Evolutionary conservation across 805 yeast species (phyloP).

Genomic region (Candida coquimbonensis): DNA sequence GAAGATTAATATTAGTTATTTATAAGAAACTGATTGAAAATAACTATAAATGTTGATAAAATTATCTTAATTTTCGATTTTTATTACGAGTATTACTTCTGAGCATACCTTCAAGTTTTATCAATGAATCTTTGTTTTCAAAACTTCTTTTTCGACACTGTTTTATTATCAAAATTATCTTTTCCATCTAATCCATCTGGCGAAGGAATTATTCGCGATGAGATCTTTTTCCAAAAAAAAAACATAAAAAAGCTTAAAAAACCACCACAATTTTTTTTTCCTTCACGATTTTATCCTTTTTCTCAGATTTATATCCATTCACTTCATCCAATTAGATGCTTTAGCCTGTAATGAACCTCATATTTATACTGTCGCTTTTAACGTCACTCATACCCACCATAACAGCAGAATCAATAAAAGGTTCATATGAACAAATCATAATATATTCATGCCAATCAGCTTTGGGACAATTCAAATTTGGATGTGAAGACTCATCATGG

Average conservation of each 20-base stretch:
- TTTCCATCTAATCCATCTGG: conserved; percentile 4
- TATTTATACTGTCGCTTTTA: neutral
- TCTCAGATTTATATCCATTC: too few relatives aligned
- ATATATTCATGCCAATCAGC: conserved; percentile 20
- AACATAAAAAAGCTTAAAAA: too few relatives aligned
- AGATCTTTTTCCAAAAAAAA: too few relatives aligned
- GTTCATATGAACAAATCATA: conserved; percentile 19
- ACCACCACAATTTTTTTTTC: neutral
- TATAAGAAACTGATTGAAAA: too few relatives aligned
- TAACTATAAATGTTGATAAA: too few relatives aligned
- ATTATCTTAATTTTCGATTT: too few relatives aligned
- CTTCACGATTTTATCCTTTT: neutral
- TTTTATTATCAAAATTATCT: conserved; percentile 4
- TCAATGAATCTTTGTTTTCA: too few relatives aligned
- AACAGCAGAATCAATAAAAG: conserved; percentile 12
- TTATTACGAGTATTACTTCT: too few relatives aligned
- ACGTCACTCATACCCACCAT: neutral
- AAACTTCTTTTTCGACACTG: neutral
- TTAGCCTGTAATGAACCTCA: neutral
- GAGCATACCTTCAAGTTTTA: too few relatives aligned
- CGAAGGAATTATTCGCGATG: too few relatives aligned
- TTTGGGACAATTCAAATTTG: conserved; percentile 12
- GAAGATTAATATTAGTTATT: too few relatives aligned
- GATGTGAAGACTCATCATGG: conserved; percentile 12
- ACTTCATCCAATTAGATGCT: too few relatives aligned